A percentile compares a stretch with the other conserved stretches of the same genome.
phyloP scores from a whole-genome alignment of 1,284 basidiomycete species.

The Austroboletus rostrupii region DNA sequence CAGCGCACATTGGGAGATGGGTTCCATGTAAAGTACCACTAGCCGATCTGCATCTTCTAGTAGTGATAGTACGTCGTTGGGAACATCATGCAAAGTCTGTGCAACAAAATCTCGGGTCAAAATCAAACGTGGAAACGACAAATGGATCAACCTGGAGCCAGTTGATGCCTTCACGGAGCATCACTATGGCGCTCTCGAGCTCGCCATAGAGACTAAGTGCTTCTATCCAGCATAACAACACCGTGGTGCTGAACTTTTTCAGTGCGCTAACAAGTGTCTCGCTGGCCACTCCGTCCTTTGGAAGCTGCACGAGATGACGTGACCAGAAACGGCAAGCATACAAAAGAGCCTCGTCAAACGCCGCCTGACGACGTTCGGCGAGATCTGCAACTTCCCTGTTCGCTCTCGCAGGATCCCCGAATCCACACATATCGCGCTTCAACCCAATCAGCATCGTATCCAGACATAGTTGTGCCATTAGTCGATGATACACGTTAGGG shows the following conservation, averaged over 20 bases:
- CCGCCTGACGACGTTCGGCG: conserved; percentile 7
- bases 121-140: neutral
- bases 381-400: conserved; percentile 23
- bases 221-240: conserved; percentile 23
- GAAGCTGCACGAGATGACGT: conserved; percentile 17
- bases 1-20: conserved; percentile 21
- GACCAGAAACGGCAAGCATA: conserved; percentile 26
- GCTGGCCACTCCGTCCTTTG: conserved; percentile 2
- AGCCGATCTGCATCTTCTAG: conserved; percentile 19
- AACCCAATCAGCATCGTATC: conserved; percentile 17
- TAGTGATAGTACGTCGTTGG: conserved; percentile 4
- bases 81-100: conserved; percentile 10
- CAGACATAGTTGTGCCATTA: conserved; percentile 19
- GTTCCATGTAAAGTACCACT: conserved; percentile 18
- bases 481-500: conserved; percentile 14
- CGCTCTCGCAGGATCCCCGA: conserved; percentile 17
- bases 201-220: conserved; percentile 21
- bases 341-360: conserved; percentile 16
- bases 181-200: conserved; percentile 16
- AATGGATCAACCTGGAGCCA: conserved; percentile 21
- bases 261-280: conserved; percentile 7
- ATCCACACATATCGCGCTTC: conserved; percentile 23
- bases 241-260: conserved; percentile 12
- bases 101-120: neutral
- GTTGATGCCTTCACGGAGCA: conserved; percentile 13